Base-by-base conservation (phyloP, 495 filamentous ascomycete genomes). In the Xylaria nigripes region DNA sequence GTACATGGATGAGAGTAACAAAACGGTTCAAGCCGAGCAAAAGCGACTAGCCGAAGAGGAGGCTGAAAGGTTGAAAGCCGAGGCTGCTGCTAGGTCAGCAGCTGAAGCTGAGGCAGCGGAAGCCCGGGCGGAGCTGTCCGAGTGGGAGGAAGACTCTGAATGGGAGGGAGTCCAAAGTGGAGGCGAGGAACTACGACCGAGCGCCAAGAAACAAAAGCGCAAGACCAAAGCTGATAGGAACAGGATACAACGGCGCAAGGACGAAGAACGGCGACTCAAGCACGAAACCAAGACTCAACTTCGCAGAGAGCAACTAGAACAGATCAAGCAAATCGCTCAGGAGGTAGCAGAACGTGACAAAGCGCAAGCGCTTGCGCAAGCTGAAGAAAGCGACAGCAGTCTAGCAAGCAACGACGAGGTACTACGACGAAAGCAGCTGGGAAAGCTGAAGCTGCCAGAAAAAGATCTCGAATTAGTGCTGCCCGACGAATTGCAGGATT, bases 401-500 rank as follows among this genome's bases (percentile, higher is more conserved):
- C 48, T 54, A 6, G 77, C 78, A 53, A 71, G 72, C 8, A 72
- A 81, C 40, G 82, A 82, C 29, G 79, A 84, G 34, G 80, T 76
- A 71, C 72, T 96, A 57, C 84, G 90, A 48, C 79, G 85, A 49
- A 83, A 78, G 65, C 82, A 85, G 56, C 78, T 96, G 6, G 87
- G 93, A 56, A 93, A 87, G 70, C 69, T 78, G 60, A 87, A 81
- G 58, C 64, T 91, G 13, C 90, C 90, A 0, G 82, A 90, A 60
- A 85, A 86, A 59, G 81, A 82, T 6, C 74, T 96, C 41, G 93
- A 98, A 63, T 70, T 98, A 41, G 89, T 96, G 5, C 77, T 98
- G 24, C 89, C 90, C 2, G 92, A 96, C 60, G 93, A 98, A 68
- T 76, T 98, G 40, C 86, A 92, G 63, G 93, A 98, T 54, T 96